A percentile compares a stretch with the other conserved stretches of the same genome.
These are phyloP conservation scores for Malassezia restricta DNA, from an alignment of 1,284 basidiomycete species.

Conservation along the genomic window DNA sequence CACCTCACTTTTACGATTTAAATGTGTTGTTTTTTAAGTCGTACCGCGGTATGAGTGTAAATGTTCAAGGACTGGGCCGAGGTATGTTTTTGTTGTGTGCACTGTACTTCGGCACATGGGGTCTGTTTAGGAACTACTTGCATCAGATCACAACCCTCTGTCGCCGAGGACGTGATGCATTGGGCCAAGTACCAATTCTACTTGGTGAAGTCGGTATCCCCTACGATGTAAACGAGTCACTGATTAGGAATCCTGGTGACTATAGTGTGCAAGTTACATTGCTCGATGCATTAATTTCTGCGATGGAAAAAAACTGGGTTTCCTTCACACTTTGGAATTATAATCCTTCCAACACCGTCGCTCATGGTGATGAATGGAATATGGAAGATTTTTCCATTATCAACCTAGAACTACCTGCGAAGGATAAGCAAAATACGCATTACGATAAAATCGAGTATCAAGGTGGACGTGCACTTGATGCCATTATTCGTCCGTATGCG, in stretches of 20 bases:
- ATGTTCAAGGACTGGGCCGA: constrained; percentile 38
- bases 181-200: constrained; percentile 32
- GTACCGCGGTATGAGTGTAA: constrained; percentile 31
- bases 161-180: constrained; percentile 18
- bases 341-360: constrained; percentile 72
- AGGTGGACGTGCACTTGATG: constrained; percentile 64
- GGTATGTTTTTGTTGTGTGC: constrained; percentile 34
- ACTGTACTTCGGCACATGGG: constrained; percentile 32
- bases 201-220: constrained; percentile 43
- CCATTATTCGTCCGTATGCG: constrained; percentile 50
- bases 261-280: constrained; percentile 51
- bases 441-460: constrained; percentile 58
- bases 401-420: constrained; percentile 58
- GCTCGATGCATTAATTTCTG: constrained; percentile 43
- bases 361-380: constrained; percentile 79
- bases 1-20: constrained; percentile 45
- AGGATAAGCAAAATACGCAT: constrained; percentile 22
- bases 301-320: constrained; percentile 37
- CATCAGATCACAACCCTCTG: constrained; percentile 24
- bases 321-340: constrained; percentile 69
- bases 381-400: constrained; percentile 58
- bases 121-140: constrained; percentile 25
- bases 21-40: constrained; percentile 41
- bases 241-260: constrained; percentile 51
- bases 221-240: constrained; percentile 34